Conservation (phyloP, 148 eudicot species). For the Rheum nobile region DNA sequence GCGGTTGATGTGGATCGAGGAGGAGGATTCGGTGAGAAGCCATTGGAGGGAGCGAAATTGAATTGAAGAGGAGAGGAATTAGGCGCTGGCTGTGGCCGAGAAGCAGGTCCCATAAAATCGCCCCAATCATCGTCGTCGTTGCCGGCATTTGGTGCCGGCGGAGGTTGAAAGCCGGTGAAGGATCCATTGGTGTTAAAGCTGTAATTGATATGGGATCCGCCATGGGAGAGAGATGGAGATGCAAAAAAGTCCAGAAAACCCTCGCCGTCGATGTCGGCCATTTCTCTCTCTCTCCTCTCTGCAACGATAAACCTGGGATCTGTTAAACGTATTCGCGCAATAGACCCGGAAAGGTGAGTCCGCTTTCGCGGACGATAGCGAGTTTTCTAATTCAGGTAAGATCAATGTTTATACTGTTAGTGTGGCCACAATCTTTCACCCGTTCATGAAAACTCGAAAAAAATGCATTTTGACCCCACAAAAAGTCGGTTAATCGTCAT, state of each 20-base stretch:
- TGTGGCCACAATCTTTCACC: background rate
- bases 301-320: conserved; percentile 1
- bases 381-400: background rate
- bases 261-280: conserved; percentile 32
- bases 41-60: conserved; percentile 11
- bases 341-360: background rate
- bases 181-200: conserved; percentile 14
- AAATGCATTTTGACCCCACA: too few species aligned
- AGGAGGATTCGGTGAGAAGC: conserved; percentile 12
- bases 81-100: background rate
- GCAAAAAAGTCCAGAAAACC: conserved; percentile 59
- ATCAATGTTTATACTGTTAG: background rate
- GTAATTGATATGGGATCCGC: conserved; percentile 1
- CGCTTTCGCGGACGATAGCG: conserved; percentile 1
- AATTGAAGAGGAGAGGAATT: conserved; percentile 13
- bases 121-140: conserved; percentile 48
- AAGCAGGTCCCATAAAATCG: conserved; percentile 35
- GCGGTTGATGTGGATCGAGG: conserved; percentile 6
- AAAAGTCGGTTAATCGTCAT: too few species aligned
- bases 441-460: too few species aligned
- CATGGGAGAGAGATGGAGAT: conserved; percentile 9
- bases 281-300: conserved; percentile 10
- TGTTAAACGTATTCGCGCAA: background rate
- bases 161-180: conserved; percentile 8
- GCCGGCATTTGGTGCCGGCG: background rate